phyloP scores from a whole-genome alignment of 176 grass and related monocot species.

The Hsuehochloa calcarea region DNA sequence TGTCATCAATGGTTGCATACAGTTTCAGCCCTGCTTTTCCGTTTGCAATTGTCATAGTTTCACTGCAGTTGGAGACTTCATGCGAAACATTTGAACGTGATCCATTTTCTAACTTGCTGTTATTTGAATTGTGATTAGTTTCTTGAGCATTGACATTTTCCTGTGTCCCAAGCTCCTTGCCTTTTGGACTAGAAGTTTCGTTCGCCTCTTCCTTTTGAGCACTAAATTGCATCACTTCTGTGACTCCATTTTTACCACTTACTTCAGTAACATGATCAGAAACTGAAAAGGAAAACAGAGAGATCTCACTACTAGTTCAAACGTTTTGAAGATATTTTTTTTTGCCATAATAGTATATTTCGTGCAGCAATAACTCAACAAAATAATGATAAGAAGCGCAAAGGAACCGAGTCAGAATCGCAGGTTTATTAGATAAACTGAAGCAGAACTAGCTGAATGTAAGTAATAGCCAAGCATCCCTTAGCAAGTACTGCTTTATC shows the following conservation, averaged over 20 bases:
- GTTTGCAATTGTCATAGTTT: neutral
- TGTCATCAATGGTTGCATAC: neutral
- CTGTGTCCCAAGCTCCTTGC: conserved; percentile 11
- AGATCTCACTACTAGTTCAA: neutral
- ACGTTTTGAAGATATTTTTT: neutral
- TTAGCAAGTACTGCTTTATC: neutral
- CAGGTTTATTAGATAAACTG: neutral
- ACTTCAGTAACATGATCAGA: conserved; percentile 19
- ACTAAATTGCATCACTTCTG: neutral
- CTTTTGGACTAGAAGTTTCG: conserved; percentile 2
- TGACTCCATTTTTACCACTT: conserved; percentile 7
- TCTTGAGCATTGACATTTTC: conserved; percentile 11
- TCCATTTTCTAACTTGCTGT: conserved; percentile 27
- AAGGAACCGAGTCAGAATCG: neutral
- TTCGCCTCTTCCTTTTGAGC: neutral
- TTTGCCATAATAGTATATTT: neutral
- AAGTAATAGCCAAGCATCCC: neutral
- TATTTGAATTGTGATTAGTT: conserved; percentile 13
- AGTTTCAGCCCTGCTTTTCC: conserved; percentile 17
- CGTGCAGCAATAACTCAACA: neutral
- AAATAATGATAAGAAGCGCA: neutral
- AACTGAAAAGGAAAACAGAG: conserved; percentile 36
- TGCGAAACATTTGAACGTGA: conserved; percentile 34
- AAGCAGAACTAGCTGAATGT: conserved; percentile 1
- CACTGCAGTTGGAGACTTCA: neutral